Evolutionary conservation across 2,329 filamentous ascomycete genomes (phyloP).

Genomic region (Emmonsia crescens): DNA sequence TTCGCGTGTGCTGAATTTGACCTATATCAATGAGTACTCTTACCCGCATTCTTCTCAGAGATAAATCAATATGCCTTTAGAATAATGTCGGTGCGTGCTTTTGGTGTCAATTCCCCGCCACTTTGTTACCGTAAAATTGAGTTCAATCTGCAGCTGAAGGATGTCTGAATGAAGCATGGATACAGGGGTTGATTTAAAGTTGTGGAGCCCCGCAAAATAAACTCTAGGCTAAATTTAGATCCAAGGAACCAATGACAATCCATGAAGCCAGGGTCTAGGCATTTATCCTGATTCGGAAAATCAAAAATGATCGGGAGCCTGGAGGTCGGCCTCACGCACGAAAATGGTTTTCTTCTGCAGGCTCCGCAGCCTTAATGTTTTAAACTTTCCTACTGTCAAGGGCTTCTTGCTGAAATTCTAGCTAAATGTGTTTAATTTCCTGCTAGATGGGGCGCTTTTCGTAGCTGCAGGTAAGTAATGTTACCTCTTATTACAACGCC

Average conservation of each 20-base stretch:
- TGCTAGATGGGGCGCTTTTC: neutral
- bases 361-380: neutral
- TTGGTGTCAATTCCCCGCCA: too few relatives aligned
- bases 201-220: neutral
- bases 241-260: neutral
- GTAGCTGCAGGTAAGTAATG: neutral
- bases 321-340: too few relatives aligned
- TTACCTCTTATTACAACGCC: neutral
- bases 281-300: neutral
- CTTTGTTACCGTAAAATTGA: too few relatives aligned
- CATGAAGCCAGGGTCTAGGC: neutral
- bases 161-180: too few relatives aligned
- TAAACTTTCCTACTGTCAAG: neutral
- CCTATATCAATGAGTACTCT: too few relatives aligned
- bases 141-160: too few relatives aligned
- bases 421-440: neutral
- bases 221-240: neutral
- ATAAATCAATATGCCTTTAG: too few relatives aligned
- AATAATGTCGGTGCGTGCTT: too few relatives aligned
- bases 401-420: neutral
- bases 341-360: too few relatives aligned
- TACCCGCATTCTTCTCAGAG: too few relatives aligned
- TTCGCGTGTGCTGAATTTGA: too few relatives aligned
- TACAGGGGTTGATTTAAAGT: neutral
- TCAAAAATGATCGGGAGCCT: too few relatives aligned